phyloP scores from a whole-genome alignment of 495 filamentous ascomycete genomes.

The Annulohypoxylon nitens region DNA sequence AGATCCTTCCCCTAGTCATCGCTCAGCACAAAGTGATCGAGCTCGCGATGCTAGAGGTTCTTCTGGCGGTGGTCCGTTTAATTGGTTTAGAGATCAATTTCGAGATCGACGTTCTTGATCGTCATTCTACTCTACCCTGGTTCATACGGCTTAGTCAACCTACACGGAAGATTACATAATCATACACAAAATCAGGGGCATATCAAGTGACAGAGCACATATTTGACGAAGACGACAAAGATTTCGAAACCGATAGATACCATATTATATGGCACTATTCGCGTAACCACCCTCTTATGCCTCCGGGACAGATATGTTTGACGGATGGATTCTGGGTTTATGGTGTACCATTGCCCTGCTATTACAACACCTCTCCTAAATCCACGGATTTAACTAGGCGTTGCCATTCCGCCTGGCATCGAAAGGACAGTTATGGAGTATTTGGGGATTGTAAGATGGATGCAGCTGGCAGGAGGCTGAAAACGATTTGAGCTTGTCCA shows the following conservation, averaged over 20 bases:
- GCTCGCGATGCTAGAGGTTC: constrained; percentile 42
- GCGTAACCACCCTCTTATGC: constrained; percentile 31
- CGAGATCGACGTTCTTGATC: constrained; percentile 41
- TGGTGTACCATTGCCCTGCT: neutral
- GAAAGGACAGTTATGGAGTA: constrained; percentile 10
- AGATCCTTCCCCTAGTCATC: constrained; percentile 48
- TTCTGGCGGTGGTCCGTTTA: constrained; percentile 49
- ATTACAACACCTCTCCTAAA: neutral
- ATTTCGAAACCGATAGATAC: neutral
- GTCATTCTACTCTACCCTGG: neutral
- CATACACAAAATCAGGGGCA: neutral
- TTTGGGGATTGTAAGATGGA: neutral
- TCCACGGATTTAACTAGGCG: constrained; percentile 7
- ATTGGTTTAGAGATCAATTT: constrained; percentile 58
- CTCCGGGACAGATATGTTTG: constrained; percentile 1
- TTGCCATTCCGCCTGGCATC: neutral
- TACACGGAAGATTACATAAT: neutral
- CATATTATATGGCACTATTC: constrained; percentile 15
- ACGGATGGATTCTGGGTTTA: constrained; percentile 1
- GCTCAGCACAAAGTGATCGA: constrained; percentile 45
- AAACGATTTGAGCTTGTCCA: constrained; percentile 4
- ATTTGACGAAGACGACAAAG: neutral
- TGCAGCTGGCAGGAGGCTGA: constrained; percentile 1
- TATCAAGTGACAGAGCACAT: constrained; percentile 8
- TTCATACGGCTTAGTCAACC: neutral